A percentile compares a stretch with the other conserved stretches of the same genome.
phyloP scores from a whole-genome alignment of 2,329 filamentous ascomycete genomes.

The Pseudogymnoascus sp. region DNA sequence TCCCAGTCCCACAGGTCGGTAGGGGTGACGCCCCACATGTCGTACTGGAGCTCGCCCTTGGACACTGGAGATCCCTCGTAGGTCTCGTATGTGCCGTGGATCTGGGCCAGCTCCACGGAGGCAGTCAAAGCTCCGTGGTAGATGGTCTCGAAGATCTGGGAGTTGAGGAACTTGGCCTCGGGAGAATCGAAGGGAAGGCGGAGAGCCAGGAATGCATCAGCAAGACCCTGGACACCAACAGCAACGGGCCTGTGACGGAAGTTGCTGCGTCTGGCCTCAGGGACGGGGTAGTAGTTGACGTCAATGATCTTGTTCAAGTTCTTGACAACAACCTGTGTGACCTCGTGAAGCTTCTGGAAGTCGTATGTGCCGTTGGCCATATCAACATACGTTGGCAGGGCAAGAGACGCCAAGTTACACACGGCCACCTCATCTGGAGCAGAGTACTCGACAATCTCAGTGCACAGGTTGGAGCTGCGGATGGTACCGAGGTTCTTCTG shows the following conservation, averaged over 20 bases:
- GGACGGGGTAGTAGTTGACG: slow-evolving; percentile 96
- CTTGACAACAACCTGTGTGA: slow-evolving; percentile 81
- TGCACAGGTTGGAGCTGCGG: slow-evolving; percentile 97
- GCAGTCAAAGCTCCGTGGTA: slow-evolving; percentile 92
- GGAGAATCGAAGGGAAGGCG: slow-evolving; percentile 95
- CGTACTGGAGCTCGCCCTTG: slow-evolving; percentile 91
- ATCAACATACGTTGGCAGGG: slow-evolving; percentile 85
- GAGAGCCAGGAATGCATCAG: slow-evolving; percentile 93
- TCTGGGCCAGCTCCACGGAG: slow-evolving; percentile 76
- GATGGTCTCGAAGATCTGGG: slow-evolving; percentile 98
- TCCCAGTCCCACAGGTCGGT: slow-evolving; percentile 97
- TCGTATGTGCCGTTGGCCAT: slow-evolving; percentile 77
- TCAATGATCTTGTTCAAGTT: slow-evolving; percentile 99
- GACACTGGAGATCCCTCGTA: slow-evolving; percentile 93
- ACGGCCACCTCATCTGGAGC: slow-evolving; percentile 97
- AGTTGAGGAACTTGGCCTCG: slow-evolving; percentile 88
- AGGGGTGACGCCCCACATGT: slow-evolving; percentile 96
- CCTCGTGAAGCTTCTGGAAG: slow-evolving; percentile 94
- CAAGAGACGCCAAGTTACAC: slow-evolving; percentile 92
- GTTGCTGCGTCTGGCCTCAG: slow-evolving; percentile 90
- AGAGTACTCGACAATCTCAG: slow-evolving; percentile 95
- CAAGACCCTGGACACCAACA: slow-evolving; percentile 93
- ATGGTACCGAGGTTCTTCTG: slow-evolving; percentile 99
- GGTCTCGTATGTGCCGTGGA: slow-evolving; percentile 75
- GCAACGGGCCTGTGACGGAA: slow-evolving; percentile 94